Evolutionary conservation across 192 early-diverging fungal genomes (phyloP), one percentile per base, ranked within the genome.

Genomic region (Backusella luteola): DNA sequence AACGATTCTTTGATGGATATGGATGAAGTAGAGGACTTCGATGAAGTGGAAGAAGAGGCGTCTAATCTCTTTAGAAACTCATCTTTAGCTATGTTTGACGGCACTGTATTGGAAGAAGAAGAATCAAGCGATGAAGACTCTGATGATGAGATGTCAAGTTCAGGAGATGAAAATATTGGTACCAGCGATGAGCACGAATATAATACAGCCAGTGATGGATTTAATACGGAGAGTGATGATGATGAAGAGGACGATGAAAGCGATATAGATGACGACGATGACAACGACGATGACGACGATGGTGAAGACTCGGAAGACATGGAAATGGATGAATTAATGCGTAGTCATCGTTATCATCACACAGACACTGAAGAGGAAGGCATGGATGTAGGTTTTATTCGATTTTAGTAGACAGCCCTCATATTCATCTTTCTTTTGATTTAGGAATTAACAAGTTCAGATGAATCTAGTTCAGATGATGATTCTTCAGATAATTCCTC

Each of bases 31-130:
- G 90, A 88, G 14, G 93, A 87, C 17, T 91, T 92, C 9, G 92
- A 92, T 56, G 93, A 91, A 34, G 85, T 80, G 29, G 87, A 85
- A 38, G 88, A 87, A 49, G 90, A 91, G 66, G 71, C 85, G 23
- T 88, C 87, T 8, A 89, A 94, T 75, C 79, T 95, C n/a, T 94
- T 92, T 79, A 87, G 92, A 66, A 93, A 92, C 59, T 95, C 94
- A 12, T 90, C 93, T 0, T 85, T 96, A 8, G 92, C 91, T 17
- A 91, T 94, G 86, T 89, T 93, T 79, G 90, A 89, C 21, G 88
- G 89, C 35, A 90, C 87, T n/a, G 90, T 94, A 49, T 89, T 89
- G 59, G 88, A 90, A 66, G 89, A 94, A 75, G 88, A 93, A 73
- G 89, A 89, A 52, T 63, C 83, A 3, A 85, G 79, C 35, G 82